Percentiles rank a stretch among this genome's conserved stretches.
Evolutionary conservation across 1,284 basidiomycete species (phyloP).

Genomic region (Microbotryum scabiosae): DNA sequence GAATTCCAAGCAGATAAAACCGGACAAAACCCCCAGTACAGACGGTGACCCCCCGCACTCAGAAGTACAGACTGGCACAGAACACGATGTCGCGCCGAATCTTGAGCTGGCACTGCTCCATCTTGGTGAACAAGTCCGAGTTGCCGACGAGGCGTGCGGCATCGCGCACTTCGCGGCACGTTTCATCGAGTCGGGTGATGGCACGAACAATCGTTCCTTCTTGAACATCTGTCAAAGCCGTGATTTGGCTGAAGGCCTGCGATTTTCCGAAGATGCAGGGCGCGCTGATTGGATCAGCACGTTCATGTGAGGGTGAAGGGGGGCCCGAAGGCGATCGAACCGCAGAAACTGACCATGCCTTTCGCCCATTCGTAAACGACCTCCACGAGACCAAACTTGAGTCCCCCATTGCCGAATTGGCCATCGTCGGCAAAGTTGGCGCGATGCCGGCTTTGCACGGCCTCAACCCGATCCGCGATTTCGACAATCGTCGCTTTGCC

Average conservation of each 20-base stretch:
- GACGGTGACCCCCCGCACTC: not conserved
- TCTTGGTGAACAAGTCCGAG: slow-evolving; percentile 88
- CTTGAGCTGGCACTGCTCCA: slow-evolving; percentile 87
- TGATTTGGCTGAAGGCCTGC: slow-evolving; percentile 92
- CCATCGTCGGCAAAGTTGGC: slow-evolving; percentile 66
- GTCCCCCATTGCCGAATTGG: slow-evolving; percentile 51
- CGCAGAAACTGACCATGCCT: slow-evolving; percentile 64
- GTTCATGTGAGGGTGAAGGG: not conserved
- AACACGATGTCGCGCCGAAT: slow-evolving; percentile 73
- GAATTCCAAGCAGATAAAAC: too few relatives aligned
- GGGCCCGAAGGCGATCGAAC: too few relatives aligned
- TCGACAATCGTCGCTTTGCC: slow-evolving; percentile 69
- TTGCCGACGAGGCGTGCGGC: slow-evolving; percentile 97
- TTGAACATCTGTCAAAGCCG: slow-evolving; percentile 81
- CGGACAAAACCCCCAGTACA: too few relatives aligned
- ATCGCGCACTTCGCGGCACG: slow-evolving; percentile 91
- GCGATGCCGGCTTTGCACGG: slow-evolving; percentile 62
- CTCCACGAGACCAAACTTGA: slow-evolving; percentile 85
- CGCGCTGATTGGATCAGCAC: not conserved
- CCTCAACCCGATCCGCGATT: slow-evolving; percentile 74
- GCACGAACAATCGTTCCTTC: slow-evolving; percentile 96
- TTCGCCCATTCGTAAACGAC: slow-evolving; percentile 99
- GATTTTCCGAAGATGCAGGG: not conserved
- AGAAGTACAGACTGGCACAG: slow-evolving; percentile 28
- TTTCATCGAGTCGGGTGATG: slow-evolving; percentile 93